Evolutionary conservation across 495 filamentous ascomycete genomes (phyloP).

Genomic region (Xylaria longipes): DNA sequence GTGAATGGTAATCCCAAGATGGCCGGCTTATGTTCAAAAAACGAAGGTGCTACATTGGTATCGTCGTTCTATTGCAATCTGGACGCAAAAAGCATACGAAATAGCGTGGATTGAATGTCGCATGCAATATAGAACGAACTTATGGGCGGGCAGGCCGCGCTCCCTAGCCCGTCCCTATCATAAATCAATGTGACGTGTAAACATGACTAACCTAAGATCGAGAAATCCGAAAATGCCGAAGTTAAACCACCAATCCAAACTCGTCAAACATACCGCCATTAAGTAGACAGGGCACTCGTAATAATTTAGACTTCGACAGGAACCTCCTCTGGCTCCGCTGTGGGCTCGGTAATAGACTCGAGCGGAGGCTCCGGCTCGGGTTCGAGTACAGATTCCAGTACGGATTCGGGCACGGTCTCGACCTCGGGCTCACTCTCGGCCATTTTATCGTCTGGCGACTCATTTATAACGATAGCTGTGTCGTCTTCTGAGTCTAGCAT

Average conservation of each 20-base stretch:
- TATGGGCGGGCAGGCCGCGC: background rate
- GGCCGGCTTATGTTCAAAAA: background rate
- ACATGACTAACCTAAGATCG: slow-evolving; percentile 3
- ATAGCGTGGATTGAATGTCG: background rate
- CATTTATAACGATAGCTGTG: background rate
- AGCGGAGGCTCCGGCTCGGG: background rate
- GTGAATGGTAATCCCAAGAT: background rate
- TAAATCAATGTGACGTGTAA: slow-evolving; percentile 15
- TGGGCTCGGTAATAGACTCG: slow-evolving; percentile 1
- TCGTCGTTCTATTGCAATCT: slow-evolving; percentile 41
- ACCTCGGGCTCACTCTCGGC: background rate
- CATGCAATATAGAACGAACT: background rate
- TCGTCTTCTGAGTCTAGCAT: slow-evolving; percentile 6
- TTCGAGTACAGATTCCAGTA: background rate
- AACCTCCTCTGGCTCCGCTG: slow-evolving; percentile 19
- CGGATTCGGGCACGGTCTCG: background rate
- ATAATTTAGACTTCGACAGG: slow-evolving; percentile 16
- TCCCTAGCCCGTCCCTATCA: slow-evolving; percentile 6
- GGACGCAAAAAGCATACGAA: slow-evolving; percentile 26
- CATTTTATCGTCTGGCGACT: background rate
- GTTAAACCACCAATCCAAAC: background rate
- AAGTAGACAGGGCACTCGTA: slow-evolving; percentile 11
- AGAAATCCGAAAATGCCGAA: background rate
- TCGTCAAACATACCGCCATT: slow-evolving; percentile 9
- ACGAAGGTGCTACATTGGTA: slow-evolving; percentile 38